These are phyloP conservation scores for Lasiosphaeris hirsuta DNA, from an alignment of 495 filamentous ascomycete genomes.

Conservation along the genomic window DNA sequence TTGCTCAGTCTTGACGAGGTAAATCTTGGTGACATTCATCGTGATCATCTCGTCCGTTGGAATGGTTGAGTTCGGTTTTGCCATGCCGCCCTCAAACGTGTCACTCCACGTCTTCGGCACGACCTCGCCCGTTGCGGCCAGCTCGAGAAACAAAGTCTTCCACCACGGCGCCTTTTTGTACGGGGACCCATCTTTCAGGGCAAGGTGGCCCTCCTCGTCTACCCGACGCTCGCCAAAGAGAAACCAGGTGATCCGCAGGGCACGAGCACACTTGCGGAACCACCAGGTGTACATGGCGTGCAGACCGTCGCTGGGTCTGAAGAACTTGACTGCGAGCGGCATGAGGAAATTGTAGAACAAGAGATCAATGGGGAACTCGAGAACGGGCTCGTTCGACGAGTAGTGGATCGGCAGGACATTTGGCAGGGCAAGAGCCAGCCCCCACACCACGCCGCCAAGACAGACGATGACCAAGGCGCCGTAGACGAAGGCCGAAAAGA, in stretches of 20 bases:
- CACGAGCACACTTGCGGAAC: slow-evolving; percentile 83
- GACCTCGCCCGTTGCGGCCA: slow-evolving; percentile 30
- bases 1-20: slow-evolving; percentile 41
- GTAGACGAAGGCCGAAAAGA: slow-evolving; percentile 93
- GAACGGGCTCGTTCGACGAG: slow-evolving; percentile 81
- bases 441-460: slow-evolving; percentile 94
- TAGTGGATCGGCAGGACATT: slow-evolving; percentile 86
- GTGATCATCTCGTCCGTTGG: slow-evolving; percentile 21
- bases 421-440: slow-evolving; percentile 61
- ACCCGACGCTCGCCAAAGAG: slow-evolving; percentile 76
- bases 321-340: slow-evolving; percentile 74
- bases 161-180: slow-evolving; percentile 27
- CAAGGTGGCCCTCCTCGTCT: slow-evolving; percentile 74
- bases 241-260: slow-evolving; percentile 82
- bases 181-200: slow-evolving; percentile 25
- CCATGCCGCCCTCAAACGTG: slow-evolving; percentile 35
- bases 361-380: slow-evolving; percentile 92
- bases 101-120: slow-evolving; percentile 41
- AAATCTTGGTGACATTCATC: slow-evolving; percentile 28
- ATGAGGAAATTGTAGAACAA: slow-evolving; percentile 96
- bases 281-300: slow-evolving; percentile 91
- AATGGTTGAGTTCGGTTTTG: slow-evolving; percentile 29
- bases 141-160: slow-evolving; percentile 34
- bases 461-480: slow-evolving; percentile 89
- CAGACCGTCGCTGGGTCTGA: slow-evolving; percentile 79